Evolutionary conservation across 2,329 filamentous ascomycete species (phyloP).

Genomic region (Xylariaceae sp.): DNA sequence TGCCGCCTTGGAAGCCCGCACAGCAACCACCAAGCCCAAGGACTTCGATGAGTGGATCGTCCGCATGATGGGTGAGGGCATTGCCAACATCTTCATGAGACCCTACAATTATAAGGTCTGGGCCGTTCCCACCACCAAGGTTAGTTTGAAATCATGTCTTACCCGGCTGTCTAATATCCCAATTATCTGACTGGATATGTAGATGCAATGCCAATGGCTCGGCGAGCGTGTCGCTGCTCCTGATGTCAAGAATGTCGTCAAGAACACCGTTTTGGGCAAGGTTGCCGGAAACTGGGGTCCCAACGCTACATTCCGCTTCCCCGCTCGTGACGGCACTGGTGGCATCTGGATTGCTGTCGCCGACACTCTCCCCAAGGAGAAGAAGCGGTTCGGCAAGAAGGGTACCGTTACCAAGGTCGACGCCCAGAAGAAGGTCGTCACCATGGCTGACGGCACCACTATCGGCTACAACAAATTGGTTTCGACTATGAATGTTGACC

Average conservation of each 20-base stretch:
- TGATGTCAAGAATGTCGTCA: slow-evolving; percentile 87
- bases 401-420: slow-evolving; percentile 84
- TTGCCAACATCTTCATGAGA: slow-evolving; percentile 96
- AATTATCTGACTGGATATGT: slow-evolving; percentile 10
- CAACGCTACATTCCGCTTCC: slow-evolving; percentile 98
- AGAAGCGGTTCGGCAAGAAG: slow-evolving; percentile 83
- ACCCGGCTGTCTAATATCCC: slow-evolving; percentile 2
- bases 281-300: slow-evolving; percentile 96
- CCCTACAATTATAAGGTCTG: slow-evolving; percentile 99
- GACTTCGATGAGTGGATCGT: slow-evolving; percentile 99
- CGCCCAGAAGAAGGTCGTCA: slow-evolving; percentile 77
- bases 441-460: slow-evolving; percentile 77
- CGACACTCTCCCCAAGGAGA: slow-evolving; percentile 86
- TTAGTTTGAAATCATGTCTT: slow-evolving; percentile 38
- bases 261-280: slow-evolving; percentile 95
- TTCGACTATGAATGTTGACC: slow-evolving; percentile 94
- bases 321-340: slow-evolving; percentile 89
- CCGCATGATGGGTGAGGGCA: slow-evolving; percentile 81
- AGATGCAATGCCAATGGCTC: slow-evolving; percentile 99
- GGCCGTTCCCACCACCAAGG: slow-evolving; percentile 96
- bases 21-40: slow-evolving; percentile 86
- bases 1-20: slow-evolving; percentile 80
- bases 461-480: slow-evolving; percentile 90
- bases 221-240: slow-evolving; percentile 97
- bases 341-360: slow-evolving; percentile 99